A percentile compares a stretch with the other conserved stretches of the same genome.
phyloP scores from a whole-genome alignment of 2,329 filamentous ascomycete species.

The Ophiostoma fasciatum region DNA sequence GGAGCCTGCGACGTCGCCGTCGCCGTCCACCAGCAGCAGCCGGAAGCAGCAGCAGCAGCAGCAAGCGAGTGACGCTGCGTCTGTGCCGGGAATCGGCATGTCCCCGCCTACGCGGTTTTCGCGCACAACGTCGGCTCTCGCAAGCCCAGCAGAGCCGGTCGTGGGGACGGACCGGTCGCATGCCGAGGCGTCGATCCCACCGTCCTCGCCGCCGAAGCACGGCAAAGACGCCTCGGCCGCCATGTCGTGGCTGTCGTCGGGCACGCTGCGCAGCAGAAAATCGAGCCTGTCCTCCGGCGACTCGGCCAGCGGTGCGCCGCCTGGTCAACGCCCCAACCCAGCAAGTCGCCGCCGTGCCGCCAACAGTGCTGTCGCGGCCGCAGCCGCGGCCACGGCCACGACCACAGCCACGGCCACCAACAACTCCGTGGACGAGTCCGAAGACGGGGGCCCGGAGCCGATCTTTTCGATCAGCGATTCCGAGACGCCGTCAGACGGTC shows the following conservation, averaged over 20 bases:
- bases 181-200: slow-evolving; percentile 47
- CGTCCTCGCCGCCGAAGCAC: slow-evolving; percentile 39
- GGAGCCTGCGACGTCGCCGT: slow-evolving; percentile 16
- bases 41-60: slow-evolving; percentile 18
- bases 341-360: neutral
- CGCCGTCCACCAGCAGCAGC: slow-evolving; percentile 26
- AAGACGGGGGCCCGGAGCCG: neutral
- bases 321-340: too few species aligned
- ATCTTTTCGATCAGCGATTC: slow-evolving; percentile 3
- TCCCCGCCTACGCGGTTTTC: slow-evolving; percentile 34
- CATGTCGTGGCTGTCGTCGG: slow-evolving; percentile 54
- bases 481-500: neutral
- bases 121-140: slow-evolving; percentile 44
- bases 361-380: too few species aligned
- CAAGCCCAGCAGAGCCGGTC: slow-evolving; percentile 45
- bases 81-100: neutral
- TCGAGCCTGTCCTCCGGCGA: slow-evolving; percentile 19
- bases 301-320: too few species aligned
- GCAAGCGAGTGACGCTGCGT: slow-evolving; percentile 20
- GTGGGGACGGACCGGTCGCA: slow-evolving; percentile 53
- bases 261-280: slow-evolving; percentile 28
- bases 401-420: too few species aligned
- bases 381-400: too few species aligned
- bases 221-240: slow-evolving; percentile 40
- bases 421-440: neutral